These are phyloP conservation scores for Arthrobotrys conoides DNA, from an alignment of 2,329 filamentous ascomycete species.

Conservation along the genomic window DNA sequence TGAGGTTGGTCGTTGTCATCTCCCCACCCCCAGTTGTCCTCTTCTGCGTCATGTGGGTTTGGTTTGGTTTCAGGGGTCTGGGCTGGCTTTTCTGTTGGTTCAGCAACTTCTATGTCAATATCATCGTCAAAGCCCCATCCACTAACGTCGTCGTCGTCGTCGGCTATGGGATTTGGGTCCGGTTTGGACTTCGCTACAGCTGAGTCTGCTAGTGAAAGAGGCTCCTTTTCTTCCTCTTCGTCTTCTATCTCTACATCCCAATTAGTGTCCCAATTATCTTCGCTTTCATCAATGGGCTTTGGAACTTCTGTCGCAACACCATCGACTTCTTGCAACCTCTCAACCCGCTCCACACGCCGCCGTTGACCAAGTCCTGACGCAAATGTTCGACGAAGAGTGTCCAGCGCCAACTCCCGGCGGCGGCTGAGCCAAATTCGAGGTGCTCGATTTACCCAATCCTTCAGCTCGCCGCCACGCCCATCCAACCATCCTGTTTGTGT, in stretches of 20 bases:
- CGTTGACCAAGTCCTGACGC: constrained; percentile 76
- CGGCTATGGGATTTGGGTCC: constrained; percentile 28
- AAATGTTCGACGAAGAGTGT: constrained; percentile 79
- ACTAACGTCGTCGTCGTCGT: constrained; percentile 68
- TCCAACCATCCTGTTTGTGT: constrained; percentile 74
- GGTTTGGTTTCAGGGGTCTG: background rate
- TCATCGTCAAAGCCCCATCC: constrained; percentile 70
- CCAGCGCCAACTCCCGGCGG: constrained; percentile 83
- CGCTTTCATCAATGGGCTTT: constrained; percentile 66
- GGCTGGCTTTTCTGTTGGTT: constrained; percentile 66
- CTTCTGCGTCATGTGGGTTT: constrained; percentile 64
- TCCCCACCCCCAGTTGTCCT: constrained; percentile 85
- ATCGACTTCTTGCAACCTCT: constrained; percentile 80
- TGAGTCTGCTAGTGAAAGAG: constrained; percentile 37
- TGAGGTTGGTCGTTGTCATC: constrained; percentile 74
- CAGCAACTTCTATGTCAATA: constrained; percentile 63
- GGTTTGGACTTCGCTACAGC: constrained; percentile 62
- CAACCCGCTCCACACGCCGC: constrained; percentile 83
- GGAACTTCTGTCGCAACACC: constrained; percentile 67
- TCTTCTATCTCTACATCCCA: constrained; percentile 82
- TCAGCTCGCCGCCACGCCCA: constrained; percentile 73
- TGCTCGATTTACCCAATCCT: constrained; percentile 84
- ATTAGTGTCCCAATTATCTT: constrained; percentile 71
- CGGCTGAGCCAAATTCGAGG: constrained; percentile 88
- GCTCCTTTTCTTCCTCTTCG: constrained; percentile 70